phyloP scores from a whole-genome alignment of 1,139 yeast genomes.

The Kodamaea alishanica region DNA sequence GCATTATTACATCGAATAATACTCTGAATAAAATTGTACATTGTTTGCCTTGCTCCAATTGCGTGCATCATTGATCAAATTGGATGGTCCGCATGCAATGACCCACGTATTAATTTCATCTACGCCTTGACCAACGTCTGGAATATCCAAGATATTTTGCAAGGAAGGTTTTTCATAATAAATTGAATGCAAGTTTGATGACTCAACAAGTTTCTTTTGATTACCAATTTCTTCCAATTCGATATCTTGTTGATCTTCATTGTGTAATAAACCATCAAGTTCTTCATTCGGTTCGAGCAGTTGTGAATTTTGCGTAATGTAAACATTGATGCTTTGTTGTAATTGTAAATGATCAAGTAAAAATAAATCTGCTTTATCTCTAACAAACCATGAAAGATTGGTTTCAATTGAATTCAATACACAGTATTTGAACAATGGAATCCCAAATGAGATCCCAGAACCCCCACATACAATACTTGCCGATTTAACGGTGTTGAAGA shows the following conservation, averaged over 20 bases:
- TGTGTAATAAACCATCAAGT: slow-evolving; percentile 20
- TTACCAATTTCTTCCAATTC: slow-evolving; percentile 17
- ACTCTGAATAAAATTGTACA: slow-evolving; percentile 44
- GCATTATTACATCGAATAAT: slow-evolving; percentile 26
- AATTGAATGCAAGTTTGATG: too few species aligned
- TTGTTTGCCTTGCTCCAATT: slow-evolving; percentile 37
- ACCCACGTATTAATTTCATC: slow-evolving; percentile 36
- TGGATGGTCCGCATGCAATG: slow-evolving; percentile 68
- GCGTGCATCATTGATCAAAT: slow-evolving; percentile 47
- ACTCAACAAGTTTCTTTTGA: too few species aligned
- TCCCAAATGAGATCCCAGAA: slow-evolving; percentile 75
- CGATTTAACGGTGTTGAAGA: slow-evolving; percentile 43
- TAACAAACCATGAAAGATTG: slow-evolving; percentile 52
- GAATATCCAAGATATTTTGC: too few species aligned
- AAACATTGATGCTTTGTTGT: slow-evolving; percentile 15
- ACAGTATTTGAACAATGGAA: slow-evolving; percentile 52
- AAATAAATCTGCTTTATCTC: slow-evolving; percentile 39
- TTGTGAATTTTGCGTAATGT: slow-evolving; percentile 18
- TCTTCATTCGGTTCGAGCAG: slow-evolving; percentile 13
- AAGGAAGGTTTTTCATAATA: too few species aligned
- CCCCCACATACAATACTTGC: slow-evolving; percentile 77
- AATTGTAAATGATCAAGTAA: slow-evolving; percentile 34
- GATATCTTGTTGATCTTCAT: slow-evolving; percentile 15
- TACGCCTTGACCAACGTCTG: too few species aligned
- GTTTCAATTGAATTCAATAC: slow-evolving; percentile 3